Percentiles rank a stretch among this genome's conserved stretches.
Conservation (phyloP, 371 early-diverging fungal genomes). For the Chytridiales sp. region DNA sequence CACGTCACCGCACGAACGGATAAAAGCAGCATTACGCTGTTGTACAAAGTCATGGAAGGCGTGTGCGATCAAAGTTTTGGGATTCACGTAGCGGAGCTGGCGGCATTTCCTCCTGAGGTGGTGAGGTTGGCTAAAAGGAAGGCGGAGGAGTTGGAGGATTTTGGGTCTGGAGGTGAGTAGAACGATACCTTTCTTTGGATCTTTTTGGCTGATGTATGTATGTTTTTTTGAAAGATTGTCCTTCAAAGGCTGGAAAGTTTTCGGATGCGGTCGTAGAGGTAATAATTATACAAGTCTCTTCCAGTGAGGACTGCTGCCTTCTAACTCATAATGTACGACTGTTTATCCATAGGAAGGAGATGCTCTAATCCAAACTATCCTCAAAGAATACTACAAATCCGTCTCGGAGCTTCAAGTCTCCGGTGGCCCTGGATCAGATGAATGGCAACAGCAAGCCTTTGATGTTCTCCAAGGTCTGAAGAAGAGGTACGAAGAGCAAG, state of each 20-base stretch:
- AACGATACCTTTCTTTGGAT: background rate
- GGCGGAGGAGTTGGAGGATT: slow-evolving; percentile 77
- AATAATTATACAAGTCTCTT: slow-evolving; percentile 17
- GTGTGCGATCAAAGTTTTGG: slow-evolving; percentile 97
- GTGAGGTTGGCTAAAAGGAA: slow-evolving; percentile 83
- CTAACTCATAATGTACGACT: background rate
- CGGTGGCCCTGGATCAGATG: slow-evolving; percentile 28
- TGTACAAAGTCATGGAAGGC: slow-evolving; percentile 85
- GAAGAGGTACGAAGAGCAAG: slow-evolving; percentile 17
- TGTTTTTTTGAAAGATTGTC: background rate
- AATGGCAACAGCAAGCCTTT: slow-evolving; percentile 30
- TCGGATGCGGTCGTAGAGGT: slow-evolving; percentile 45
- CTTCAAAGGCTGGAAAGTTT: slow-evolving; percentile 20
- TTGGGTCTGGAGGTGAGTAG: slow-evolving; percentile 19
- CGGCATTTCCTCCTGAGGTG: slow-evolving; percentile 87
- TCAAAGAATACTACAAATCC: slow-evolving; percentile 46
- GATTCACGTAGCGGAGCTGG: slow-evolving; percentile 96
- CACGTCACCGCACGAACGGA: slow-evolving; percentile 69
- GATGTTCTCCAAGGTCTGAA: slow-evolving; percentile 34
- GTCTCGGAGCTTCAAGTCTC: slow-evolving; percentile 3
- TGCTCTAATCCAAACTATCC: slow-evolving; percentile 47
- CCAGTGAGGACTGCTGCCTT: background rate
- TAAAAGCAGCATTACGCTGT: slow-evolving; percentile 63
- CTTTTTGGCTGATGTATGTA: slow-evolving; percentile 9
- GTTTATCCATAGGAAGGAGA: slow-evolving; percentile 47